Conservation (phyloP, 2,329 filamentous ascomycete species). For the Chaetomiaceae sp. region DNA sequence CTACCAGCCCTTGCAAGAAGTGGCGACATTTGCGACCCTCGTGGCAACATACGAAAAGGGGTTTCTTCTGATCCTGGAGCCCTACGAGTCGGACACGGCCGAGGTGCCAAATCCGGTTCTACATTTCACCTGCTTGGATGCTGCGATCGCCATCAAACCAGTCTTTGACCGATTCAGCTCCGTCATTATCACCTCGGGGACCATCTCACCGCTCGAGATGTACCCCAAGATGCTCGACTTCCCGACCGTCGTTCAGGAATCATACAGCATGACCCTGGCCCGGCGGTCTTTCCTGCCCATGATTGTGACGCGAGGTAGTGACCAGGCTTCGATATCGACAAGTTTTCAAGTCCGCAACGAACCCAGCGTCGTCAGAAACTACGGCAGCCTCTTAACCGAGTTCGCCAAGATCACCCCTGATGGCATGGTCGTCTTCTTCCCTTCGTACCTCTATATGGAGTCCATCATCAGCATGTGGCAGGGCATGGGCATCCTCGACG, state of each 20-base stretch:
- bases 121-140: constrained; percentile 94
- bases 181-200: constrained; percentile 97
- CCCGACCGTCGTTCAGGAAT: constrained; percentile 86
- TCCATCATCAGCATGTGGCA: constrained; percentile 99
- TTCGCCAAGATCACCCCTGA: constrained; percentile 95
- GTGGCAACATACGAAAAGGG: constrained; percentile 96
- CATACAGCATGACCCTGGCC: constrained; percentile 93
- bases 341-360: constrained; percentile 95
- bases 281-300: constrained; percentile 93
- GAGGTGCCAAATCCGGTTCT: constrained; percentile 95
- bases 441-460: constrained; percentile 98
- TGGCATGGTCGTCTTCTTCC: constrained; percentile 98
- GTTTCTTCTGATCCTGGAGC: constrained; percentile 93
- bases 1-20: constrained; percentile 92
- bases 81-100: constrained; percentile 90
- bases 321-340: constrained; percentile 88
- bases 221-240: constrained; percentile 99
- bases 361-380: constrained; percentile 93
- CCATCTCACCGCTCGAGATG: constrained; percentile 95
- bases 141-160: constrained; percentile 94
- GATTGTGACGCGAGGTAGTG: constrained; percentile 92
- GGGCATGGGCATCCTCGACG: constrained; percentile 93
- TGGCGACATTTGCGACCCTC: constrained; percentile 93
- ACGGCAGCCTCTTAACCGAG: constrained; percentile 86
- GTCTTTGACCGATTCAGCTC: constrained; percentile 97